Evolutionary conservation across 2,329 filamentous ascomycete genomes (phyloP).

Genomic region (Talaromyces sp.): DNA sequence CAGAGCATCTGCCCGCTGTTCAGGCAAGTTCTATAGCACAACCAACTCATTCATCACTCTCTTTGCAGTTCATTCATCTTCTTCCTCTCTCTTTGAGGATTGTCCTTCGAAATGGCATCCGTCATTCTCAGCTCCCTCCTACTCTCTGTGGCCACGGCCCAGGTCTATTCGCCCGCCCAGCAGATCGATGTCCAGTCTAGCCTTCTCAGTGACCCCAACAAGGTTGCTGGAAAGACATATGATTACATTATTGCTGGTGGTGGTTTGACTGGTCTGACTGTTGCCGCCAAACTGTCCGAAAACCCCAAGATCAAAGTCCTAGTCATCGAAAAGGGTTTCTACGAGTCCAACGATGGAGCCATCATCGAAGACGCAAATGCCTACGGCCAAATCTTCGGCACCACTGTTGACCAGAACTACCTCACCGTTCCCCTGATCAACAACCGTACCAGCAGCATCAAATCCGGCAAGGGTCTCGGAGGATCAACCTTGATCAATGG

Average conservation of each 20-base stretch:
- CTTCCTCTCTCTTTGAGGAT: too few species aligned
- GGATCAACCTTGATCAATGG: conserved; percentile 28
- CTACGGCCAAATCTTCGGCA: conserved; percentile 26
- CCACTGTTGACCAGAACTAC: conserved; percentile 21
- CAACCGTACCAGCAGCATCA: conserved; percentile 20
- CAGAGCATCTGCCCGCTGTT: too few species aligned
- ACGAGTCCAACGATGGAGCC: conserved; percentile 22
- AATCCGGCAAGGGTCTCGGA: conserved; percentile 25
- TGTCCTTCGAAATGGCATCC: too few species aligned
- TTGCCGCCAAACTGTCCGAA: conserved; percentile 32
- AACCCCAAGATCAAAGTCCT: conserved; percentile 21
- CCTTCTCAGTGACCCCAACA: conserved; percentile 17
- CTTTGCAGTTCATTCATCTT: too few species aligned
- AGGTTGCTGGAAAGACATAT: conserved; percentile 18
- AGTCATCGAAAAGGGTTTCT: conserved; percentile 29
- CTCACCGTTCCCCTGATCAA: conserved; percentile 19
- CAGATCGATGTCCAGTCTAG: not conserved
- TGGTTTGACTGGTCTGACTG: conserved; percentile 29
- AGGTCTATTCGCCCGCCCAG: not conserved
- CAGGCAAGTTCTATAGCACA: too few species aligned
- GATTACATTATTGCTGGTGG: conserved; percentile 34
- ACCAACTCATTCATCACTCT: too few species aligned
- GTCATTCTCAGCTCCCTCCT: not conserved
- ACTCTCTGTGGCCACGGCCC: not conserved
- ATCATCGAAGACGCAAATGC: conserved; percentile 24